Percentiles rank a stretch among this genome's conserved stretches.
phyloP scores from a whole-genome alignment of 768 basidiomycete genomes.

The Suillus subalutaceus region DNA sequence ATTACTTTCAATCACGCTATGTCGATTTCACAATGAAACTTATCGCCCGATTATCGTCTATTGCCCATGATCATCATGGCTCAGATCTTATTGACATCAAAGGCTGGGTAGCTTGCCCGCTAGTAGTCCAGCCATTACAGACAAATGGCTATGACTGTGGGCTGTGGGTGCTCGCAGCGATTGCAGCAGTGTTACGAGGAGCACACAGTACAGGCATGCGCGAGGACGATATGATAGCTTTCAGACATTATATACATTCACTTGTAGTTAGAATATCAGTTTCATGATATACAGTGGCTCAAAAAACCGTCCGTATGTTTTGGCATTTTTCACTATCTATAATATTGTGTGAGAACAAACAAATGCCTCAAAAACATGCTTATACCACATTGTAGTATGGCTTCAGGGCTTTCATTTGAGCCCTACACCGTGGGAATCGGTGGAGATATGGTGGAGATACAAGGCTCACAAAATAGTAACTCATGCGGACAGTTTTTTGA shows the following conservation, averaged over 20 bases:
- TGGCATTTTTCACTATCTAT: too few relatives aligned
- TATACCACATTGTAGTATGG: too few relatives aligned
- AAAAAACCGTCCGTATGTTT: too few relatives aligned
- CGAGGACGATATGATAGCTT: slow-evolving; percentile 16
- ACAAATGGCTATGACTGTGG: slow-evolving; percentile 7
- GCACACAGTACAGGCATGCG: slow-evolving; percentile 11
- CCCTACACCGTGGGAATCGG: too few relatives aligned
- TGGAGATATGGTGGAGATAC: too few relatives aligned
- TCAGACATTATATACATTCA: slow-evolving; percentile 12
- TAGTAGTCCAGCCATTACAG: background rate
- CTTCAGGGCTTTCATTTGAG: too few relatives aligned
- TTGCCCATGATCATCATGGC: slow-evolving; percentile 2
- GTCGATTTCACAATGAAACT: background rate
- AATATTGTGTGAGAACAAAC: too few relatives aligned
- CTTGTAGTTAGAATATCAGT: slow-evolving; percentile 11
- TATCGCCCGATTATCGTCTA: background rate
- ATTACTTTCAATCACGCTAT: background rate
- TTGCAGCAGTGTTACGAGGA: background rate
- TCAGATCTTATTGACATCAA: slow-evolving; percentile 5
- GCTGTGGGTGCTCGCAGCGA: slow-evolving; percentile 6
- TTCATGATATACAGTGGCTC: too few relatives aligned
- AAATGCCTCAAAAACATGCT: too few relatives aligned
- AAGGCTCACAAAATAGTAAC: too few relatives aligned
- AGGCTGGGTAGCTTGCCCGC: slow-evolving; percentile 11
- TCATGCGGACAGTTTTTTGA: too few relatives aligned